phyloP scores from a whole-genome alignment of 345 rosid genomes.

The Arabidopsis suecica region DNA sequence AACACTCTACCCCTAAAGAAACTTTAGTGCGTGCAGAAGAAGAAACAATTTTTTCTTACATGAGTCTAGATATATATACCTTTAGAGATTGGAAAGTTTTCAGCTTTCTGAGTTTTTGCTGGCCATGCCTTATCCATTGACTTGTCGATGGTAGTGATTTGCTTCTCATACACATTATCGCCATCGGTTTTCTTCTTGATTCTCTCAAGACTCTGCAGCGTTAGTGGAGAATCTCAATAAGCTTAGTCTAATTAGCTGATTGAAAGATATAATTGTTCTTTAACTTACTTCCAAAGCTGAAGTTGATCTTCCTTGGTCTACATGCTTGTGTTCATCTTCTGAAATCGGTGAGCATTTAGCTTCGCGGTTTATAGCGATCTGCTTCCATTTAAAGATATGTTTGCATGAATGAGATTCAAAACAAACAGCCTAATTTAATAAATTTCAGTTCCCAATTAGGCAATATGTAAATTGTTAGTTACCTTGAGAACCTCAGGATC shows the following conservation, averaged over 20 bases:
- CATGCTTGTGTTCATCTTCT: slow-evolving; percentile 52
- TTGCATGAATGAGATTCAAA: slow-evolving; percentile 7
- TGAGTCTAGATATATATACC: slow-evolving; percentile 23
- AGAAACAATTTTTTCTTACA: neutral
- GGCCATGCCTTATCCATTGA: slow-evolving; percentile 44
- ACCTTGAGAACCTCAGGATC: slow-evolving; percentile 90
- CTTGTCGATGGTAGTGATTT: slow-evolving; percentile 60
- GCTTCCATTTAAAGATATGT: slow-evolving; percentile 6
- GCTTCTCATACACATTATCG: slow-evolving; percentile 43
- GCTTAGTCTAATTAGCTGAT: neutral
- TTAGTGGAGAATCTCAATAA: slow-evolving; percentile 14
- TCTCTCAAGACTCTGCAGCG: slow-evolving; percentile 31
- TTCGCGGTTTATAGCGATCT: slow-evolving; percentile 78
- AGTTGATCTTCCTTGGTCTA: slow-evolving; percentile 42
- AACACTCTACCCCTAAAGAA: slow-evolving; percentile 36
- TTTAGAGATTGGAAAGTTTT: slow-evolving; percentile 31
- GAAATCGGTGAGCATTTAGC: slow-evolving; percentile 60
- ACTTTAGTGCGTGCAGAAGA: slow-evolving; percentile 12
- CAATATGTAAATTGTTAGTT: slow-evolving; percentile 9
- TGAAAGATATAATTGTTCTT: neutral
- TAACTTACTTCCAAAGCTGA: slow-evolving; percentile 38
- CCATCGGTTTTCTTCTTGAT: slow-evolving; percentile 35
- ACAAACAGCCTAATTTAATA: neutral
- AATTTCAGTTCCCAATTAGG: neutral
- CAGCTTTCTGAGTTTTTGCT: slow-evolving; percentile 21